Evolutionary conservation across 768 basidiomycete genomes (phyloP).

Genomic region (Leccinum truebloodii): DNA sequence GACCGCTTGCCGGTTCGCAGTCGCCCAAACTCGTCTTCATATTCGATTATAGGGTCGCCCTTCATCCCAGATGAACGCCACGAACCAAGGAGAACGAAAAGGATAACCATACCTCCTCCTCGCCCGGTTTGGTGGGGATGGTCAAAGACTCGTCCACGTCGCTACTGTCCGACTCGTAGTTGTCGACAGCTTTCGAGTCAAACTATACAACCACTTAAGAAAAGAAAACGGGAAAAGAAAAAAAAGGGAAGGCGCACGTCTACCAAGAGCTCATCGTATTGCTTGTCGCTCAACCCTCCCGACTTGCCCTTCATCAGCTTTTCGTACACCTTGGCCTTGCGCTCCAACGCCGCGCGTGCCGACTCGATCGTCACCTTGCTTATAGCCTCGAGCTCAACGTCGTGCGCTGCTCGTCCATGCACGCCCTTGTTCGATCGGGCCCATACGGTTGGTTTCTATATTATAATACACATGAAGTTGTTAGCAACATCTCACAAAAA

Average conservation of each 20-base stretch:
- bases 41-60: slow-evolving; percentile 82
- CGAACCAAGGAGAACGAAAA: not conserved
- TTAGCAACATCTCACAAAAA: not conserved
- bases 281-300: slow-evolving; percentile 73
- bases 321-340: slow-evolving; percentile 81
- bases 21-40: slow-evolving; percentile 88
- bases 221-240: not conserved
- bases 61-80: slow-evolving; percentile 26
- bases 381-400: slow-evolving; percentile 69
- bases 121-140: slow-evolving; percentile 47
- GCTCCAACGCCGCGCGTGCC: slow-evolving; percentile 67
- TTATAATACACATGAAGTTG: too few relatives aligned
- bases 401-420: slow-evolving; percentile 57
- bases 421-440: slow-evolving; percentile 76
- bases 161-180: slow-evolving; percentile 69
- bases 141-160: slow-evolving; percentile 78
- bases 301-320: slow-evolving; percentile 76
- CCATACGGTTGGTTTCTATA: slow-evolving; percentile 80
- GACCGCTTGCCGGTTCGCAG: slow-evolving; percentile 65
- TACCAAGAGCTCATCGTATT: slow-evolving; percentile 71
- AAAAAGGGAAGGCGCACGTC: slow-evolving; percentile 54
- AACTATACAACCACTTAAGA: slow-evolving; percentile 46
- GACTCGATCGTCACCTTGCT: slow-evolving; percentile 72
- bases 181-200: slow-evolving; percentile 54
- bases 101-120: slow-evolving; percentile 37